These are phyloP conservation scores for Fusarium stilboides DNA, from an alignment of 2,329 filamentous ascomycete species.

Conservation along the genomic window DNA sequence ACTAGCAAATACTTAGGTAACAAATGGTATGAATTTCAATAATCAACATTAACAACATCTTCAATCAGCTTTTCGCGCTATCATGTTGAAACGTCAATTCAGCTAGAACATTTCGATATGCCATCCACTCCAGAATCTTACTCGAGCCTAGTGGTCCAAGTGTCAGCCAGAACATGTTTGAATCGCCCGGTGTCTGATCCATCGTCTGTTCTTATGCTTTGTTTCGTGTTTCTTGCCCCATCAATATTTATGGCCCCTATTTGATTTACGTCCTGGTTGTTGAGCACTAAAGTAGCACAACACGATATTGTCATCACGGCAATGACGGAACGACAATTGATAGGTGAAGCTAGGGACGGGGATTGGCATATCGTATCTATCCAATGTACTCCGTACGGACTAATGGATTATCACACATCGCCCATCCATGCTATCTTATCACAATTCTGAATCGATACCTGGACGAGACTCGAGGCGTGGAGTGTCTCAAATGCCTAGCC, in stretches of 20 bases:
- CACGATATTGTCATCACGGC: not conserved
- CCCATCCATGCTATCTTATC: slow-evolving; percentile 28
- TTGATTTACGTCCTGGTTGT: not conserved
- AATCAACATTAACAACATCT: too few species aligned
- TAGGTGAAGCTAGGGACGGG: slow-evolving; percentile 1
- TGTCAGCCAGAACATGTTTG: slow-evolving; percentile 27
- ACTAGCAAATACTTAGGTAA: too few species aligned
- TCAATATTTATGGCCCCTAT: not conserved
- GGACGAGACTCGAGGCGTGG: slow-evolving; percentile 35
- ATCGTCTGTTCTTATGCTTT: slow-evolving; percentile 36
- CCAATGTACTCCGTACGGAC: slow-evolving; percentile 18
- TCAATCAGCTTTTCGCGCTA: not conserved
- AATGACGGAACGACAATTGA: slow-evolving; percentile 6
- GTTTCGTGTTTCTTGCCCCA: slow-evolving; percentile 1
- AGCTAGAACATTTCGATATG: not conserved
- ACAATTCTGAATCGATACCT: slow-evolving; percentile 29
- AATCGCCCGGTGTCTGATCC: slow-evolving; percentile 39
- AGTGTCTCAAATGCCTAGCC: slow-evolving; percentile 38
- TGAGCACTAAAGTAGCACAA: not conserved
- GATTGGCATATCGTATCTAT: slow-evolving; percentile 25
- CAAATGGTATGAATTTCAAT: too few species aligned
- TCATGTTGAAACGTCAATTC: not conserved
- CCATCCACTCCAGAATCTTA: not conserved
- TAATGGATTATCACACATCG: slow-evolving; percentile 15
- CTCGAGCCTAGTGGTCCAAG: slow-evolving; percentile 27